Conservation (phyloP, 2,329 filamentous ascomycete species). For the Hymenoscyphus fructigenus region DNA sequence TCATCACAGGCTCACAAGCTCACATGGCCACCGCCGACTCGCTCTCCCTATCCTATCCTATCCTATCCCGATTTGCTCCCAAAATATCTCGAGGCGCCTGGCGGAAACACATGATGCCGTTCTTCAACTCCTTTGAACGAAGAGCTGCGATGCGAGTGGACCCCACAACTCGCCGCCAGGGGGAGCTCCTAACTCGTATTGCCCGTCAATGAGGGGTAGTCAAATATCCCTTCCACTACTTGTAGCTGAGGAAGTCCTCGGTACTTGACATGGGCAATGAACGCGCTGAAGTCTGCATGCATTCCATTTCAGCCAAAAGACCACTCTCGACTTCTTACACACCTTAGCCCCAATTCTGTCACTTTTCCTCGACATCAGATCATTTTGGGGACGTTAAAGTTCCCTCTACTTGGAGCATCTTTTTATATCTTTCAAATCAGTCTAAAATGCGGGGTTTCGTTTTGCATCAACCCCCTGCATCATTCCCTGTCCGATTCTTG, state of each 20-base stretch:
- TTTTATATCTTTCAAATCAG: not conserved
- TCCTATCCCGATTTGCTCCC: no score
- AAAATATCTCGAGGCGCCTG: not conserved
- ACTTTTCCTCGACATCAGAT: not conserved
- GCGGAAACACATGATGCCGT: not conserved
- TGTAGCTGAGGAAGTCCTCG: not conserved
- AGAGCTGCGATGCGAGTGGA: not conserved
- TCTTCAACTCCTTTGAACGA: not conserved
- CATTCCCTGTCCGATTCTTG: not conserved
- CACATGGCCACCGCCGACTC: not conserved
- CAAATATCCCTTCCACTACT: not conserved
- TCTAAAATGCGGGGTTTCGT: constrained; percentile 5
- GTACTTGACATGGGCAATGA: not conserved
- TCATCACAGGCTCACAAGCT: constrained; percentile 3
- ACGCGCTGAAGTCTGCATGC: not conserved
- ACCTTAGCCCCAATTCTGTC: not conserved
- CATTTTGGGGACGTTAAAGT: not conserved
- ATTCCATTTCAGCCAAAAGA: not conserved
- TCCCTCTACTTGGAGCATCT: not conserved
- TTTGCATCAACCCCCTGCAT: not conserved
- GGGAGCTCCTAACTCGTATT: not conserved
- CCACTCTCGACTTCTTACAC: not conserved
- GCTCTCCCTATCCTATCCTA: not conserved
- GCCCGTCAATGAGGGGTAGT: not conserved
- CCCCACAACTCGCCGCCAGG: not conserved